Conservation (phyloP, 176 grass and related monocot genomes). For the Oryza glaberrima region DNA sequence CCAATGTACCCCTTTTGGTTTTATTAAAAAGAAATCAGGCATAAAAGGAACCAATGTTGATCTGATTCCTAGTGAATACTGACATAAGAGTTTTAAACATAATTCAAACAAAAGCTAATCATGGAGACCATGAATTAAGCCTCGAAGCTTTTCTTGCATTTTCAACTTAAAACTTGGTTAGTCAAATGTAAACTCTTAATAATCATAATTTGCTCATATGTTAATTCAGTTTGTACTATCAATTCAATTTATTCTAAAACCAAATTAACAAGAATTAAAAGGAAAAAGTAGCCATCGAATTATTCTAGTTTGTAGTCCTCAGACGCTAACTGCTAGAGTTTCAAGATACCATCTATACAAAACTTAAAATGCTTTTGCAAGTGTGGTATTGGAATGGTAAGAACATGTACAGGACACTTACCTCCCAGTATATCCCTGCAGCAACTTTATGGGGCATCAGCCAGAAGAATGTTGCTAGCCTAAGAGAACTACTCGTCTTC, state of each 20-base stretch:
- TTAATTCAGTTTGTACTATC: neutral
- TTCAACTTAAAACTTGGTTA: neutral
- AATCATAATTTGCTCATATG: neutral
- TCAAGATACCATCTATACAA: neutral
- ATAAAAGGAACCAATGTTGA: neutral
- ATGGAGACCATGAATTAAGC: neutral
- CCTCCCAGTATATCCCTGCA: conserved; percentile 96
- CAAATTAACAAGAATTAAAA: neutral
- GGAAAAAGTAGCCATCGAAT: neutral
- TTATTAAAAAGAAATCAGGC: neutral
- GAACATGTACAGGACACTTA: conserved; percentile 23
- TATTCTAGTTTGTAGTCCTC: neutral
- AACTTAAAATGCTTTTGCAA: neutral
- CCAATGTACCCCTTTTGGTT: neutral
- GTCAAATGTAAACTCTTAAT: neutral
- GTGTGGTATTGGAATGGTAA: neutral
- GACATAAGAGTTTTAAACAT: neutral
- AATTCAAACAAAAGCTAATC: neutral
- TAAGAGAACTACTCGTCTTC: conserved; percentile 48
- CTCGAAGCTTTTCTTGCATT: neutral
- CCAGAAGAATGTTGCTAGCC: conserved; percentile 78
- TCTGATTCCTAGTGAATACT: conserved; percentile 3
- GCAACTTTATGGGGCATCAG: conserved; percentile 94
- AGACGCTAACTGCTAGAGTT: neutral
- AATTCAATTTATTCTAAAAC: conserved; percentile 7